Percentiles rank a stretch among this genome's conserved stretches.
Conservation (phyloP, 345 rosid genomes). For the Linum trigynum region DNA sequence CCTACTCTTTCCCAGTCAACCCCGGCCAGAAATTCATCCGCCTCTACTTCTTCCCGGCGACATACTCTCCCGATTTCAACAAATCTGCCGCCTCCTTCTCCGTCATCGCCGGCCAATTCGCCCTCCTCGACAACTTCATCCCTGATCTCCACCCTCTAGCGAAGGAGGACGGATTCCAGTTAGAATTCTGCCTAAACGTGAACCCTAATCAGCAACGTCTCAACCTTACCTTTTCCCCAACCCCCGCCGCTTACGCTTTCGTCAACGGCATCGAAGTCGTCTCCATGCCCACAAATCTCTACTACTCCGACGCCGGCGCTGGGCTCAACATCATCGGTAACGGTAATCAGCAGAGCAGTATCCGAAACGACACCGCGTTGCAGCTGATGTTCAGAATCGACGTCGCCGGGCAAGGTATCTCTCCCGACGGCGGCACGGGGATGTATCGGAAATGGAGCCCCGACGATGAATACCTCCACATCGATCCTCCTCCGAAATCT, state of each 20-base stretch:
- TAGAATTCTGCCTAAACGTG: constrained; percentile 3
- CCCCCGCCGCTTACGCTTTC: constrained; percentile 6
- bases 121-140: constrained; percentile 10
- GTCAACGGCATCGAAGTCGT: constrained; percentile 7
- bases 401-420: not conserved
- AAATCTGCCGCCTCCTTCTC: constrained; percentile 5
- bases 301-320: not conserved
- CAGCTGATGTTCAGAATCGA: constrained; percentile 1
- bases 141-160: not conserved
- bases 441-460: not conserved
- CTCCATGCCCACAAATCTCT: not conserved
- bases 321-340: not conserved
- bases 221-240: constrained; percentile 9
- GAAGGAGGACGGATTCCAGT: not conserved
- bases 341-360: no score
- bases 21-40: constrained; percentile 12
- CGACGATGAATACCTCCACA: no score
- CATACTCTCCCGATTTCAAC: not conserved
- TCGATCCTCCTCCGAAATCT: not conserved
- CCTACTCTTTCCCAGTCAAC: constrained; percentile 7
- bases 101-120: not conserved
- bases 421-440: not conserved
- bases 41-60: constrained; percentile 12
- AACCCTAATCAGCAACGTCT: not conserved
- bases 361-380: no score